Evolutionary conservation across 2,329 filamentous ascomycete species (phyloP), one percentile per base, ranked within the genome.

Genomic region (Pseudogymnoascus sp.): DNA sequence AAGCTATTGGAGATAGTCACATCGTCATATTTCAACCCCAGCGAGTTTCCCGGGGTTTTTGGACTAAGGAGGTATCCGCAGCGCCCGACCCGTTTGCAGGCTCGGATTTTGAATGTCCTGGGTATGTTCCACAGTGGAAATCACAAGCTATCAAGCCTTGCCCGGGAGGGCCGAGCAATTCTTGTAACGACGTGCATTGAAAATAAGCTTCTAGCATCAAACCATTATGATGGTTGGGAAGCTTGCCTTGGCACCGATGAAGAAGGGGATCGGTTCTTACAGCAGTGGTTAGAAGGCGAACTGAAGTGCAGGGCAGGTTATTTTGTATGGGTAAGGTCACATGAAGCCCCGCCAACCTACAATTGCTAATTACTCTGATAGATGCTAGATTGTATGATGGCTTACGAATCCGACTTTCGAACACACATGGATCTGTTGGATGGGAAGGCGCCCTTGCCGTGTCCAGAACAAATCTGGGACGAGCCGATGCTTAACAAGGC

Each of bases 381-480:
- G 58, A 60, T 60, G 58, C 9, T 60, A 6, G 58, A 60, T 50
- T 60, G 58, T 22, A 60, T 60, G 58, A 60, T 60, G 36, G 58
- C 58, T 22, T 60, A 60, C 6, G 25, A 60, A 50, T 60, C 58
- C 1, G 58, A 60, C 25, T 60, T 57, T 57, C 38, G 61, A 57
- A 50, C 58, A 1, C 61, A 62, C 22, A 62, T 62, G 58, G 18
- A 57, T 30, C 37, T 62, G 14, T 38, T 36, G n/a, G 58, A 60
- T 60, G 58, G 58, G 14, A 60, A 60, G 16, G 58, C 58, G 8
- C 41, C 58, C 7, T 57, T 60, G 28, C 57, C 58, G 18, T 57
- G 61, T 16, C 61, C 38, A 11, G 61, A 58, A 54, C 58, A 60
- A 50, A 36, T 60, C 8, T 60, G 58, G 58, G 58, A 60, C 20